Evolutionary conservation across 495 filamentous ascomycete genomes (phyloP).

Genomic region (Aspergillus taichungensis): DNA sequence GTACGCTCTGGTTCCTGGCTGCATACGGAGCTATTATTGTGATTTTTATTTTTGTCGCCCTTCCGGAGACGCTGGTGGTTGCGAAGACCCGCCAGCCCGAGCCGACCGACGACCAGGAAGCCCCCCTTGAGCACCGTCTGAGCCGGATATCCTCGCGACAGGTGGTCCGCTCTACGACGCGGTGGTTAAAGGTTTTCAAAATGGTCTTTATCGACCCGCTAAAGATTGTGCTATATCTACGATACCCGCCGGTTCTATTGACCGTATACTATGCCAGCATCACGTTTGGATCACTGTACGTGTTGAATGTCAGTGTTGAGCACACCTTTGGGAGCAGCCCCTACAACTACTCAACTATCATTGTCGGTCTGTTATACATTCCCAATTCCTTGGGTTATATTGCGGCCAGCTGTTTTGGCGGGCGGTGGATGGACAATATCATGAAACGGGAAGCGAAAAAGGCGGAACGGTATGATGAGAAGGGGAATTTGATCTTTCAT

Average conservation of each 20-base stretch:
- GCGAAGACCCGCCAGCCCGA: conserved; percentile 15
- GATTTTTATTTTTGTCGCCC: conserved; percentile 52
- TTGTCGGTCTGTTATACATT: conserved; percentile 75
- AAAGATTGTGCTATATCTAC: conserved; percentile 66
- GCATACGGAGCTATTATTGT: conserved; percentile 64
- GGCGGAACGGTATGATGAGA: conserved; percentile 60
- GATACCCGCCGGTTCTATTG: conserved; percentile 69
- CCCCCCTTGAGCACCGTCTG: conserved; percentile 25
- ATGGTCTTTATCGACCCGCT: conserved; percentile 73
- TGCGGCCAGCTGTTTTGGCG: conserved; percentile 62
- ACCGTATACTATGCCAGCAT: conserved; percentile 77
- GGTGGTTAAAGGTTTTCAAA: conserved; percentile 46
- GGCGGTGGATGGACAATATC: conserved; percentile 80
- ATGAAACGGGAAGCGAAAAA: conserved; percentile 75
- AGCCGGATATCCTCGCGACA: conserved; percentile 55
- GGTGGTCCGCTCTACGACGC: conserved; percentile 48
- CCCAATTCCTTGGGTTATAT: conserved; percentile 75
- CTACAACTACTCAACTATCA: conserved; percentile 64
- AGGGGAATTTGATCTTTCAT: conserved; percentile 58
- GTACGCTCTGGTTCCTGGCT: conserved; percentile 79
- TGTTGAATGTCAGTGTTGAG: conserved; percentile 81
- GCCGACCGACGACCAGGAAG: conserved; percentile 11
- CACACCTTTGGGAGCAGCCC: conserved; percentile 62
- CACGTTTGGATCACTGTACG: conserved; percentile 73
- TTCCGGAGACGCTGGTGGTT: conserved; percentile 57